Evolutionary conservation across 2,329 filamentous ascomycete species (phyloP), one percentile per base, ranked within the genome.

Genomic region (Sordariomycetes sp.): DNA sequence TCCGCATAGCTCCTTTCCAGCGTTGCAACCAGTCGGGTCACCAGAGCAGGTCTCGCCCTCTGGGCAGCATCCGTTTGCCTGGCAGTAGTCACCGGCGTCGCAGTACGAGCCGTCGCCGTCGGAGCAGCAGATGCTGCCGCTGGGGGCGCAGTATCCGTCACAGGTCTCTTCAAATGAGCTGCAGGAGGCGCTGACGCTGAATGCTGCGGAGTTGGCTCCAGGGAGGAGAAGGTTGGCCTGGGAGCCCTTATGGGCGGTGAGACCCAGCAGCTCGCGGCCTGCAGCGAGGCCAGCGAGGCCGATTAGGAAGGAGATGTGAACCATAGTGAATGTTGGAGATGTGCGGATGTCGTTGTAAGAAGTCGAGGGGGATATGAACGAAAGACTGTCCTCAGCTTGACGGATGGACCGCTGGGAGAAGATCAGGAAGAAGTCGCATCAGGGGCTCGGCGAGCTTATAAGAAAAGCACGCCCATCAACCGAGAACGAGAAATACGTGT

Each of bases 11-110:
- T 46, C 41, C 4, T 39, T 29, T 8, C 34, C 34, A 11, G 15
- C 14, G 17, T n/a, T 15, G 24, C 27, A 36, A 5, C 33, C 26
- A 5, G 45, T 48, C 2, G 41, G 36, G 8, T 50, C 44, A 10
- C 54, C 53, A 4, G 43, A 39, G 43, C 56, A 59, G 15, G 46
- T 36, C 33, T 51, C 37, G 32, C 57, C 57, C n/a, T 41, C 33
- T 10, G 41, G 38, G 32, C 56, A 59, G 44, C 56, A 59, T n/a
- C 54, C 54, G 5, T 44, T 40, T 3, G 28, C 6, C 23, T 43
- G 38, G 35, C 56, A 59, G 37, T 47, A 47, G 15, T 49, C 42
- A 6, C 51, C 54, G 10, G 32, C n/a, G 7, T 49, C 44, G 42
- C 56, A 59, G 38, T 49, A 59, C 11, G 46, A 37, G 21, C 53